Evolutionary conservation across 2,329 filamentous ascomycete species (phyloP).

Genomic region (Dendryphion nanum): DNA sequence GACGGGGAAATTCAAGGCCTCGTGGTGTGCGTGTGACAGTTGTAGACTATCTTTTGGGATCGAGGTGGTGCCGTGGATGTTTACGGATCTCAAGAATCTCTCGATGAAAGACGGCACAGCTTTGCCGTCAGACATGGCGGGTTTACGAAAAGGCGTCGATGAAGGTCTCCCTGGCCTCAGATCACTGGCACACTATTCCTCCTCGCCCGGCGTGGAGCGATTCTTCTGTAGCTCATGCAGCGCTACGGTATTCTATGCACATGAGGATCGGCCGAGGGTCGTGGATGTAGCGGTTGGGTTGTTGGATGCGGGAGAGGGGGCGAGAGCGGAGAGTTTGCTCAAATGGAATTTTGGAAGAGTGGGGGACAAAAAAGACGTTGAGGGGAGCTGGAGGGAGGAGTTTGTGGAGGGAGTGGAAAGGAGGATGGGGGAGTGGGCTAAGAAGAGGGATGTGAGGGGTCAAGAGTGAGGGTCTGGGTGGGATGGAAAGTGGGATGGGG

Average conservation of each 20-base stretch:
- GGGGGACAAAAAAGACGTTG: conserved; percentile 60
- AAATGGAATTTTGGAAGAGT: conserved; percentile 60
- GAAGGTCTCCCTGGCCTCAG: not conserved
- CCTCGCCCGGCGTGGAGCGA: conserved; percentile 51
- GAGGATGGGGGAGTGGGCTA: too few relatives aligned
- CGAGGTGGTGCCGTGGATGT: not conserved
- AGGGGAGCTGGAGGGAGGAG: conserved; percentile 1
- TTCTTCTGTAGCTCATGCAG: conserved; percentile 64
- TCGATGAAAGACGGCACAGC: not conserved
- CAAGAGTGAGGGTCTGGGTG: too few relatives aligned
- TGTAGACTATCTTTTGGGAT: not conserved
- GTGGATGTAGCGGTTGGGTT: conserved; percentile 67
- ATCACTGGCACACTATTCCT: not conserved
- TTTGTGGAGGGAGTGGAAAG: too few relatives aligned
- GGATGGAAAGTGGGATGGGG: too few relatives aligned
- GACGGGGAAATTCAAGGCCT: not conserved
- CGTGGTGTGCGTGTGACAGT: not conserved
- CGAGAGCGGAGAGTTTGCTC: conserved; percentile 58
- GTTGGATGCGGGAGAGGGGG: conserved; percentile 49
- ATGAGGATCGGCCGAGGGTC: conserved; percentile 53
- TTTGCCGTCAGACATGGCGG: not conserved
- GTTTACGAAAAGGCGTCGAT: not conserved
- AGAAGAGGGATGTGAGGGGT: too few relatives aligned
- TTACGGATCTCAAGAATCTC: not conserved
- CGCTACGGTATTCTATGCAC: conserved; percentile 49